phyloP scores from a whole-genome alignment of 2,329 filamentous ascomycete species.

The Colletotrichum magnum region DNA sequence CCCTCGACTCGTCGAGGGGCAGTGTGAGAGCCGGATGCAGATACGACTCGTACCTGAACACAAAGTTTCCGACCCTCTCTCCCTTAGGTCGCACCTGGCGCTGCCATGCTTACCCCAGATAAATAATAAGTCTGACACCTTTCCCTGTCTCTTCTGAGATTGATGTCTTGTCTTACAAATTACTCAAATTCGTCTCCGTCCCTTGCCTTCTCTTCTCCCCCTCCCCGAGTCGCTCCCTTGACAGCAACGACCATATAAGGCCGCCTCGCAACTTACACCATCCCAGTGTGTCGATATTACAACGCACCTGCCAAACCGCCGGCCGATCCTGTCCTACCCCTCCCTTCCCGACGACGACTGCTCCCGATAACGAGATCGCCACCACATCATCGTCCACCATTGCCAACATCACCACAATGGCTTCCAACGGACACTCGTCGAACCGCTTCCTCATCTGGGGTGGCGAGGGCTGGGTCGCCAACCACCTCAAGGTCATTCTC shows the following conservation, averaged over 20 bases:
- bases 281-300: constrained; percentile 18
- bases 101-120: constrained; percentile 38
- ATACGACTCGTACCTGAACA: constrained; percentile 39
- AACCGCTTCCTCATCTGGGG: constrained; percentile 76
- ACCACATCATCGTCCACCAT: constrained; percentile 4
- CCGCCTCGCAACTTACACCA: constrained; percentile 17
- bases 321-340: not conserved
- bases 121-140: constrained; percentile 35
- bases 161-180: constrained; percentile 34
- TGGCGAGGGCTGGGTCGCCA: constrained; percentile 73
- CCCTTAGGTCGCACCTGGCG: constrained; percentile 32
- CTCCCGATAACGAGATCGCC: constrained; percentile 14
- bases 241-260: constrained; percentile 29
- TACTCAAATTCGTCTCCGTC: constrained; percentile 18
- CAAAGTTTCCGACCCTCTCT: constrained; percentile 31
- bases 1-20: not conserved
- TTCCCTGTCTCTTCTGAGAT: constrained; percentile 10
- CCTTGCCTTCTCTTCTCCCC: constrained; percentile 17
- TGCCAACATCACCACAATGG: constrained; percentile 43
- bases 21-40: constrained; percentile 19
- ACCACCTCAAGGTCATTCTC: constrained; percentile 72
- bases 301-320: not conserved
- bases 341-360: constrained; percentile 1
- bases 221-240: constrained; percentile 32
- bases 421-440: constrained; percentile 47